These are phyloP conservation scores for Leccinum laetum DNA, from an alignment of 1,284 basidiomycete species.

Conservation along the genomic window DNA sequence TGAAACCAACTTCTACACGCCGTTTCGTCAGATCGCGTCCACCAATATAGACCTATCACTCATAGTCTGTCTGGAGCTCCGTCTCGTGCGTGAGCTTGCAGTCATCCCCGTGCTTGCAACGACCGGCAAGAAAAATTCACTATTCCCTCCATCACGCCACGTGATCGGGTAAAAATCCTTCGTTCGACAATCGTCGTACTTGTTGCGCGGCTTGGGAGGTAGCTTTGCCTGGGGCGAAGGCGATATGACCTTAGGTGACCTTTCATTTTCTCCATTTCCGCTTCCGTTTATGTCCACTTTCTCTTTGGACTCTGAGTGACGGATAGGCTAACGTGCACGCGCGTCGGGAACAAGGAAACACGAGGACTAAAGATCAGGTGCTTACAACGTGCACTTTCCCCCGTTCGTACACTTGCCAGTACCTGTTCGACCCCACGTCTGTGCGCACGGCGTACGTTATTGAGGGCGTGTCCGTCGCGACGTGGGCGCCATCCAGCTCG, in stretches of 20 bases:
- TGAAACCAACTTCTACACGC: conserved; percentile 19
- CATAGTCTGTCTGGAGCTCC: conserved; percentile 24
- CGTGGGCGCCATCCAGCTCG: conserved; percentile 35
- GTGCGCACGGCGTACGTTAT: conserved; percentile 28
- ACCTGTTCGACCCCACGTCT: conserved; percentile 36
- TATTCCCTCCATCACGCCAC: conserved; percentile 37
- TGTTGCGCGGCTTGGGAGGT: conserved; percentile 24
- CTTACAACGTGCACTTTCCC: conserved; percentile 69
- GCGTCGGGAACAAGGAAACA: conserved; percentile 1
- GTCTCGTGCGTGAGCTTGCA: conserved; percentile 41
- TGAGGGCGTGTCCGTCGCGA: conserved; percentile 38
- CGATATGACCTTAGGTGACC: neutral
- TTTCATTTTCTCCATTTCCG: neutral
- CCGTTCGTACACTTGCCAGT: conserved; percentile 57
- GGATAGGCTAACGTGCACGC: conserved; percentile 34
- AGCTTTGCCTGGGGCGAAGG: conserved; percentile 9
- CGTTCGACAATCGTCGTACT: conserved; percentile 22
- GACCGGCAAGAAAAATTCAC: conserved; percentile 33
- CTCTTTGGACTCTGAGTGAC: conserved; percentile 21
- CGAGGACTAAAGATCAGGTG: neutral
- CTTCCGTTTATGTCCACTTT: neutral
- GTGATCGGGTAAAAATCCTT: conserved; percentile 38
- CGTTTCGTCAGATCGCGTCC: conserved; percentile 1
- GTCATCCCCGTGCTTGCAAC: conserved; percentile 38
- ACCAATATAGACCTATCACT: conserved; percentile 5